Conservation (phyloP, 2,329 filamentous ascomycete species). For the Chaetomium strumarium region DNA sequence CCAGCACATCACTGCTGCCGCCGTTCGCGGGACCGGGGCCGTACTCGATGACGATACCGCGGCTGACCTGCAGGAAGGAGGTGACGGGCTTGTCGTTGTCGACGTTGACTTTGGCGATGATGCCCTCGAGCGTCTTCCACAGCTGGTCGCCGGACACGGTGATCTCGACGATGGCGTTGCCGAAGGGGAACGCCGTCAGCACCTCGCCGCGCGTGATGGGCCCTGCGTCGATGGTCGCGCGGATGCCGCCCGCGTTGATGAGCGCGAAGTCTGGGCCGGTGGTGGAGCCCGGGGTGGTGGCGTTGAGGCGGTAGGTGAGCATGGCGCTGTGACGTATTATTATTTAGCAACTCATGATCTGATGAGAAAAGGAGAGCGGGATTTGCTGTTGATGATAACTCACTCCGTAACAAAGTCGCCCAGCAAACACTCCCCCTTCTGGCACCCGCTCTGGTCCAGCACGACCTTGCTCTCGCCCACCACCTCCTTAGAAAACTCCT, state of each 20-base stretch:
- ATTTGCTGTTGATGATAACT: constrained; percentile 14
- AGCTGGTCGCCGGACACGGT: constrained; percentile 47
- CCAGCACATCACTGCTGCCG: constrained; percentile 41
- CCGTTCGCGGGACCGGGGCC: constrained; percentile 42
- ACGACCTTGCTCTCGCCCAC: constrained; percentile 49
- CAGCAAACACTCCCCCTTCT: constrained; percentile 51
- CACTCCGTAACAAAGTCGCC: constrained; percentile 50
- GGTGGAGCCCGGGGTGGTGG: constrained; percentile 34
- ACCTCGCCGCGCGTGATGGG: constrained; percentile 58
- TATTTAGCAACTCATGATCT: not conserved
- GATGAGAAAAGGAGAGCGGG: not conserved
- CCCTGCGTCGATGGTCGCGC: constrained; percentile 56
- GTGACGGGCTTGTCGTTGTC: constrained; percentile 47
- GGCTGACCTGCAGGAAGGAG: constrained; percentile 56
- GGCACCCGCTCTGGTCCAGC: constrained; percentile 55
- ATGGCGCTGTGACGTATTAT: constrained; percentile 44
- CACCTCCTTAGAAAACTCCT: constrained; percentile 52
- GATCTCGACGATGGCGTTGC: constrained; percentile 58
- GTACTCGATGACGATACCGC: constrained; percentile 50
- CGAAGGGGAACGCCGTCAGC: constrained; percentile 60
- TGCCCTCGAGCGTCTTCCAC: constrained; percentile 54
- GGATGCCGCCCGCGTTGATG: constrained; percentile 59
- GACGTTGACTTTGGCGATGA: constrained; percentile 49
- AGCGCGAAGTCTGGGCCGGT: constrained; percentile 49
- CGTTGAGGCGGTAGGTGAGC: constrained; percentile 52